These are phyloP conservation scores for Pelagomonas calceolata DNA, from an alignment of 108 stramenopile species.

Conservation along the genomic window DNA sequence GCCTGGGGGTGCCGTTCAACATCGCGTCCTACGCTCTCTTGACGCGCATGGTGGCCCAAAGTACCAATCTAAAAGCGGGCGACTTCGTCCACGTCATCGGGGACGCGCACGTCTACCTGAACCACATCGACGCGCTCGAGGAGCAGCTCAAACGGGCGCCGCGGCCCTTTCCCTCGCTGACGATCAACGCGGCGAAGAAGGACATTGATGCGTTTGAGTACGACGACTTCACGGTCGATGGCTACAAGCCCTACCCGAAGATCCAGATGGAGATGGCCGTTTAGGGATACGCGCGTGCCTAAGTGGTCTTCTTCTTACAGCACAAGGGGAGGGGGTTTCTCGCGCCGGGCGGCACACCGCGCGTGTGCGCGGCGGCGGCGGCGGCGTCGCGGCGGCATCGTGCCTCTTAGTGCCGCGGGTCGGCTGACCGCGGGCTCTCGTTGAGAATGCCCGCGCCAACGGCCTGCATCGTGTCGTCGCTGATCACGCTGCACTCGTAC, in stretches of 20 bases:
- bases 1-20: slow-evolving; percentile 98
- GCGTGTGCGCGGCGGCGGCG: too few relatives aligned
- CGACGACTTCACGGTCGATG: slow-evolving; percentile 78
- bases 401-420: too few relatives aligned
- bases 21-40: slow-evolving; percentile 94
- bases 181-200: slow-evolving; percentile 59
- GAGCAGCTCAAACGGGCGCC: slow-evolving; percentile 84
- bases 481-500: too few relatives aligned
- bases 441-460: too few relatives aligned
- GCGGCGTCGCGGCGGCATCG: too few relatives aligned
- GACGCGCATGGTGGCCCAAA: slow-evolving; percentile 84
- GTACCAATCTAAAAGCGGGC: slow-evolving; percentile 82
- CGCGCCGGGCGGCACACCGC: too few relatives aligned
- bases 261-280: slow-evolving; percentile 99
- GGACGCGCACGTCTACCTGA: slow-evolving; percentile 96
- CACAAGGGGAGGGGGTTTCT: too few relatives aligned
- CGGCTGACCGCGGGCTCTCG: too few relatives aligned
- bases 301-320: too few relatives aligned
- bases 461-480: too few relatives aligned
- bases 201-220: slow-evolving; percentile 81
- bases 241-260: slow-evolving; percentile 80
- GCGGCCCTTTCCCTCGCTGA: slow-evolving; percentile 81
- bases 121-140: slow-evolving; percentile 94
- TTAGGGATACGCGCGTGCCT: too few relatives aligned
- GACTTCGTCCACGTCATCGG: slow-evolving; percentile 97